Conservation (phyloP, 2,329 filamentous ascomycete genomes). For the Ophiocordyceps unilateralis region DNA sequence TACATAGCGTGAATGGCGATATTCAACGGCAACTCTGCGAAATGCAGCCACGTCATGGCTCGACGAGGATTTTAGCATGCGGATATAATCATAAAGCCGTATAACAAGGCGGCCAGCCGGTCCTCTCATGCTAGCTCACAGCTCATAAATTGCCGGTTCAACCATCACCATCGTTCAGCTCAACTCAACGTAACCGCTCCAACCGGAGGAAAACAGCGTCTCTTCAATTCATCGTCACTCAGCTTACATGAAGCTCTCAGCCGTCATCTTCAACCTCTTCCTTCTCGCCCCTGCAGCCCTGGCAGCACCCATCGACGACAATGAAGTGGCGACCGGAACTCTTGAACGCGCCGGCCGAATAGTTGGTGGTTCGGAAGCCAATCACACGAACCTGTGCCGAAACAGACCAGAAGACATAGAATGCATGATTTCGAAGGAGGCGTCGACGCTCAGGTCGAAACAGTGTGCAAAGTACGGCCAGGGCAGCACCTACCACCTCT, state of each 20-base stretch:
- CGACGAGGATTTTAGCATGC: too few relatives aligned
- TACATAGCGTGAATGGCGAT: too few relatives aligned
- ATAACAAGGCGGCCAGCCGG: too few relatives aligned
- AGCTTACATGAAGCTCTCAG: neutral
- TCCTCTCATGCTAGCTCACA: too few relatives aligned
- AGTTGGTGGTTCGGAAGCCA: neutral
- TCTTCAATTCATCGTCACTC: neutral
- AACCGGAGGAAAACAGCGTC: too few relatives aligned
- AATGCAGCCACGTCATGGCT: too few relatives aligned
- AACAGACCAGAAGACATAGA: neutral
- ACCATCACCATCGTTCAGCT: too few relatives aligned
- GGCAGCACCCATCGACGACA: neutral
- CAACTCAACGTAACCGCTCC: too few relatives aligned
- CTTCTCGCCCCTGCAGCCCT: neutral
- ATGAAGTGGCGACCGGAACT: neutral
- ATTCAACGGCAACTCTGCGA: too few relatives aligned
- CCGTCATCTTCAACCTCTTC: neutral
- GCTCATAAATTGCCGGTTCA: too few relatives aligned
- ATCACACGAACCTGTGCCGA: neutral
- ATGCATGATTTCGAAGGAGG: neutral
- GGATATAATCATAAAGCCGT: too few relatives aligned
- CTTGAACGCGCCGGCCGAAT: neutral
- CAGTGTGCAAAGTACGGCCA: neutral
- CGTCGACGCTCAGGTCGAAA: neutral
- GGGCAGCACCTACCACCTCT: neutral